Conservation (phyloP, 192 early-diverging fungal genomes). For the Chytriomyces confervae region DNA sequence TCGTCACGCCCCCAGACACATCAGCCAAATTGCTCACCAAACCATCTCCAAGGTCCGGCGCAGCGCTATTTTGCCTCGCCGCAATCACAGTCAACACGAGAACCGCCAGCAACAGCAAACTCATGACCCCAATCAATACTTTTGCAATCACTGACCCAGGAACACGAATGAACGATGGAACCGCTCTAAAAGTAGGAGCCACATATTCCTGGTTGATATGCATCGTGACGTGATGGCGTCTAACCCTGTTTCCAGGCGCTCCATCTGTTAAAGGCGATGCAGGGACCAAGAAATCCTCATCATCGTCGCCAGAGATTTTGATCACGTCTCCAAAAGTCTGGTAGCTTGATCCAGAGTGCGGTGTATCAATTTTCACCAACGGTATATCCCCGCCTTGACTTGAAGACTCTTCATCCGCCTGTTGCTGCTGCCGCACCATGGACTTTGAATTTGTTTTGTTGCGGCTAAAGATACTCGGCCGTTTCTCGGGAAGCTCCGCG, state of each 20-base stretch:
- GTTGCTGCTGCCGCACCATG: not conserved
- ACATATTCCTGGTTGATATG: slow-evolving; percentile 51
- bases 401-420: not conserved
- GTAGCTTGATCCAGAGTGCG: not conserved
- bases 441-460: not conserved
- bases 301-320: too few species aligned
- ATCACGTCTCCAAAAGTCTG: not conserved
- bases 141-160: slow-evolving; percentile 41
- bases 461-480: not conserved
- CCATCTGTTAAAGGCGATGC: too few species aligned
- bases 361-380: not conserved
- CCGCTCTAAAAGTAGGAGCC: slow-evolving; percentile 46
- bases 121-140: slow-evolving; percentile 35
- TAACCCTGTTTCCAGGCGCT: too few species aligned
- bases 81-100: not conserved
- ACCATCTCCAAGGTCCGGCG: not conserved
- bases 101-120: slow-evolving; percentile 6
- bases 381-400: not conserved
- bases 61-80: not conserved
- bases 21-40: too few species aligned
- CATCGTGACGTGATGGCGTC: slow-evolving; percentile 29
- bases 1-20: too few species aligned
- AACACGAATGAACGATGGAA: slow-evolving; percentile 53
- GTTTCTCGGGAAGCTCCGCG: too few species aligned
- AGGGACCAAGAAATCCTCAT: too few species aligned